phyloP scores from a whole-genome alignment of 2,329 filamentous ascomycete genomes.

The Paecilomyces sp. region DNA sequence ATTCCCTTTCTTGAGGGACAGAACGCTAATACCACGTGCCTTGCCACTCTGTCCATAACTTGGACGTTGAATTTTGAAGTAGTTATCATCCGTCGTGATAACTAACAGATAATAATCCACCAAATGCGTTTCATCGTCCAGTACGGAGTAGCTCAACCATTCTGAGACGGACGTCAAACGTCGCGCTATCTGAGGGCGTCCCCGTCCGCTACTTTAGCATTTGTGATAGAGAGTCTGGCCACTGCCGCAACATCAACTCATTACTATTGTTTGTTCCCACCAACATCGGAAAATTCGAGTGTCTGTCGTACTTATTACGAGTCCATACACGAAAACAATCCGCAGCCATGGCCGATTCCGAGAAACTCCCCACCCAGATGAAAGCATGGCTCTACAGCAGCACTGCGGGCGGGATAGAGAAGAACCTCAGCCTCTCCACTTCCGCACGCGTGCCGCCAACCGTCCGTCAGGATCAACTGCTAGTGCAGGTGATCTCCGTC shows the following conservation, averaged over 20 bases:
- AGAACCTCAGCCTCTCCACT: slow-evolving; percentile 44
- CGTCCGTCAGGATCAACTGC: slow-evolving; percentile 39
- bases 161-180: neutral
- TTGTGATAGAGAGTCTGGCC: neutral
- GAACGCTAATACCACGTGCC: neutral
- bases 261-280: neutral
- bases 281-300: neutral
- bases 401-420: slow-evolving; percentile 43
- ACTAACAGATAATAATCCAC: neutral
- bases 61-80: too few species aligned
- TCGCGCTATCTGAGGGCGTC: neutral
- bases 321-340: neutral
- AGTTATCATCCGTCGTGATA: neutral
- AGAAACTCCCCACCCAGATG: slow-evolving; percentile 37
- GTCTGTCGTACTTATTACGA: neutral
- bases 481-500: slow-evolving; percentile 49
- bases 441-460: slow-evolving; percentile 34
- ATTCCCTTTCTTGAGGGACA: too few species aligned
- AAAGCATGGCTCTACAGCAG: slow-evolving; percentile 51
- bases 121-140: too few species aligned
- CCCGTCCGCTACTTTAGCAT: neutral
- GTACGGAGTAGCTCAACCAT: neutral
- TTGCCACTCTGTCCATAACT: neutral
- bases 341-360: neutral
- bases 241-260: neutral